These are phyloP conservation scores for Xylariaceae sp. DNA, from an alignment of 2,329 filamentous ascomycete genomes.

Conservation along the genomic window DNA sequence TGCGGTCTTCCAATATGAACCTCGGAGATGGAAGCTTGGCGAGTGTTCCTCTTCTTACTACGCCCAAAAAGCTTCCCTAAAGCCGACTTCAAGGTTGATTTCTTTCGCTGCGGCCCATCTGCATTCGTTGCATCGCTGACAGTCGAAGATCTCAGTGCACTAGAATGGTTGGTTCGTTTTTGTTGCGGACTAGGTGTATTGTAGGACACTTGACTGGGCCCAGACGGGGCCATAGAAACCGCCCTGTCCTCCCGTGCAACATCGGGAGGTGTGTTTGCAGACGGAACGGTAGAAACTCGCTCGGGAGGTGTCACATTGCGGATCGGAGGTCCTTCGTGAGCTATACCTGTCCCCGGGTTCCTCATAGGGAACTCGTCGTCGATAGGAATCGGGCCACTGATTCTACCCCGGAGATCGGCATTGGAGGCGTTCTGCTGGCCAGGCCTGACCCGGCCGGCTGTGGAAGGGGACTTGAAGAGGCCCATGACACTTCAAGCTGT, in stretches of 20 bases:
- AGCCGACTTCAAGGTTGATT: slow-evolving; percentile 52
- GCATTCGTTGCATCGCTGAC: slow-evolving; percentile 38
- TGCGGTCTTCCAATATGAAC: slow-evolving; percentile 21
- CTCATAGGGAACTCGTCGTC: slow-evolving; percentile 53
- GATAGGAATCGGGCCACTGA: slow-evolving; percentile 59
- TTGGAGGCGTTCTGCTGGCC: slow-evolving; percentile 33
- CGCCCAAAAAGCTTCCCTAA: slow-evolving; percentile 56
- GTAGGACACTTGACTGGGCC: slow-evolving; percentile 24
- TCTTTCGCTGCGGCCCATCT: slow-evolving; percentile 47
- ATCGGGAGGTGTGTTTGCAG: slow-evolving; percentile 15
- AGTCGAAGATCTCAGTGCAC: slow-evolving; percentile 42
- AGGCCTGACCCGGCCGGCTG: slow-evolving; percentile 33
- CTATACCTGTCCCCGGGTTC: slow-evolving; percentile 35
- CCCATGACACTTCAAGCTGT: slow-evolving; percentile 26
- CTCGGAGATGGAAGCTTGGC: slow-evolving; percentile 25
- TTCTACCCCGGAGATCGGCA: slow-evolving; percentile 49
- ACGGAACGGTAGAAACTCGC: slow-evolving; percentile 15
- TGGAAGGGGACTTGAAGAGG: slow-evolving; percentile 42
- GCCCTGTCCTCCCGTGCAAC: slow-evolving; percentile 16
- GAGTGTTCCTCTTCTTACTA: slow-evolving; percentile 38
- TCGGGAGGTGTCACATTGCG: slow-evolving; percentile 14
- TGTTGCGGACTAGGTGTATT: slow-evolving; percentile 23
- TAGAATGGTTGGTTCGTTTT: slow-evolving; percentile 34
- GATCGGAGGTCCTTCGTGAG: slow-evolving; percentile 25
- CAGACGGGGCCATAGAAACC: slow-evolving; percentile 17